These are phyloP conservation scores for Euphrasia arctica DNA, from an alignment of 305 asterid species.

Conservation along the genomic window DNA sequence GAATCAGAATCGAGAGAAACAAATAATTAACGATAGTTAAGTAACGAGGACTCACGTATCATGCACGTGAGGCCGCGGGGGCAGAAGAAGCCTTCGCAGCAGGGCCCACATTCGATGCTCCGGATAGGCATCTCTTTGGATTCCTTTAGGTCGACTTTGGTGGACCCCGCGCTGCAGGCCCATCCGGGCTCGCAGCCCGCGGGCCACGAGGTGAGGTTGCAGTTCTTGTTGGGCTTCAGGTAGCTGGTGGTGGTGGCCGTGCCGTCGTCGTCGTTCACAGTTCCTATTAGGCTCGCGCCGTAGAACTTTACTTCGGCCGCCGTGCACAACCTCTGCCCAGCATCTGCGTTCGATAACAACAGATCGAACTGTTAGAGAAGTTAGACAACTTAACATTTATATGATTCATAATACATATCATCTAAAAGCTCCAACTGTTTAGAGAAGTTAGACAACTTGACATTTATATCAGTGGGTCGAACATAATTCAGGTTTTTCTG, in stretches of 20 bases:
- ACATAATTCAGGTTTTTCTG: too few relatives aligned
- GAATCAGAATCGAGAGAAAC: constrained; percentile 16
- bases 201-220: constrained; percentile 68
- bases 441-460: too few relatives aligned
- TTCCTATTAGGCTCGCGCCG: constrained; percentile 38
- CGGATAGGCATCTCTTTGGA: constrained; percentile 52
- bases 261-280: constrained; percentile 24
- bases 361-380: too few relatives aligned
- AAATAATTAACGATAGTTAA: background rate
- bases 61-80: constrained; percentile 86
- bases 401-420: too few relatives aligned
- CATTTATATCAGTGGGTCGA: too few relatives aligned
- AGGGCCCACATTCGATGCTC: constrained; percentile 47
- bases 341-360: constrained; percentile 30
- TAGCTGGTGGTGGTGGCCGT: constrained; percentile 30
- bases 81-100: constrained; percentile 80
- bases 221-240: constrained; percentile 58
- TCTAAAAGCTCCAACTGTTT: too few relatives aligned
- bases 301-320: constrained; percentile 67
- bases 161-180: constrained; percentile 51
- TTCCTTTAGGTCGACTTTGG: constrained; percentile 46
- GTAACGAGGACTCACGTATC: constrained; percentile 54
- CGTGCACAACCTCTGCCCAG: constrained; percentile 61
- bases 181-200: constrained; percentile 84
- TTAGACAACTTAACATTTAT: too few relatives aligned